These are phyloP conservation scores for Sicyos edulis DNA, from an alignment of 306 rosid species.

Conservation along the genomic window DNA sequence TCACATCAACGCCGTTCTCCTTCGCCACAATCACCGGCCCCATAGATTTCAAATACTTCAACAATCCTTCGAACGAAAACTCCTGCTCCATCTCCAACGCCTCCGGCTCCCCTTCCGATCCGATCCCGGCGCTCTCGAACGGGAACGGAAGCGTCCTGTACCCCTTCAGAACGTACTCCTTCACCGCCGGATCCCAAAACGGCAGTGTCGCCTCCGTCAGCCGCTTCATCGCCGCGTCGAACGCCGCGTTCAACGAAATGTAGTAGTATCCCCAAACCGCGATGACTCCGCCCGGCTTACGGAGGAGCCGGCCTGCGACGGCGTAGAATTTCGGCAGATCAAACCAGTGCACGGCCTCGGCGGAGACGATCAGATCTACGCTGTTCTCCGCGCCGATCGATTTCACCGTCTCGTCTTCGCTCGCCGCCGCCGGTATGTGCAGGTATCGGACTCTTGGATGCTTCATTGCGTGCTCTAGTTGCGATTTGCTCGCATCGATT, in stretches of 20 bases:
- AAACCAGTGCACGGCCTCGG: constrained; percentile 37
- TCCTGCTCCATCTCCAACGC: constrained; percentile 25
- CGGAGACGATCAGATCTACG: constrained; percentile 27
- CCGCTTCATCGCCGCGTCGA: constrained; percentile 16
- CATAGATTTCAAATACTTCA: constrained; percentile 11
- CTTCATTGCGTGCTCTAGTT: constrained; percentile 26
- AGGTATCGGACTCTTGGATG: constrained; percentile 32
- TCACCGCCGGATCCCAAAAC: background rate
- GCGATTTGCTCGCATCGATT: constrained; percentile 28
- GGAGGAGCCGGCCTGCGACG: constrained; percentile 23
- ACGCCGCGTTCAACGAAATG: background rate
- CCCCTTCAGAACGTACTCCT: constrained; percentile 18
- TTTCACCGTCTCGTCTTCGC: constrained; percentile 27
- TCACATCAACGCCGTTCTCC: background rate
- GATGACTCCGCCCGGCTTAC: constrained; percentile 32
- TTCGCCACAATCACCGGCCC: background rate
- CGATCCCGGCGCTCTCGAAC: constrained; percentile 32
- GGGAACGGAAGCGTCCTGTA: constrained; percentile 36
- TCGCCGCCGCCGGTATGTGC: constrained; percentile 26
- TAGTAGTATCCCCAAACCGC: constrained; percentile 34
- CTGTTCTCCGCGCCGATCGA: constrained; percentile 29
- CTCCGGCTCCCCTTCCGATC: constrained; percentile 31
- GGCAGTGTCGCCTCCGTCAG: constrained; percentile 15
- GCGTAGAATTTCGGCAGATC: constrained; percentile 32
- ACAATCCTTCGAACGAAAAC: background rate